These are phyloP conservation scores for Pichia sp. DNA, from an alignment of 1,139 yeast species.

Conservation along the genomic window DNA sequence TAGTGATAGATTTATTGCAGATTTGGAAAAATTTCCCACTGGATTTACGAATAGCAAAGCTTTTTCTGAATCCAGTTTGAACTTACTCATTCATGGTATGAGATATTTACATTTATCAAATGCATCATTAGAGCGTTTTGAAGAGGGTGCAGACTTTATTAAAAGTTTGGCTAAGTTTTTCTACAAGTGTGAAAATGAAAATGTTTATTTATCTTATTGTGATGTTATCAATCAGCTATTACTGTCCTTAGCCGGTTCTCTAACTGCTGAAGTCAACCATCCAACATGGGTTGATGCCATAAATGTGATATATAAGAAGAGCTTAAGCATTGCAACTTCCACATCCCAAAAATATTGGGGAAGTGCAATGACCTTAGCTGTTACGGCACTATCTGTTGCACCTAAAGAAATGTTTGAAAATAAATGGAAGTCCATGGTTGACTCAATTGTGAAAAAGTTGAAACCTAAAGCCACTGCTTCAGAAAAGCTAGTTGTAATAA, in stretches of 20 bases:
- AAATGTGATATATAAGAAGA: slow-evolving; percentile 49
- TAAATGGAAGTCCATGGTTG: slow-evolving; percentile 70
- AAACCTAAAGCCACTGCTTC: slow-evolving; percentile 39
- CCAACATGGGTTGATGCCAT: slow-evolving; percentile 92
- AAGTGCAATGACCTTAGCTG: slow-evolving; percentile 59
- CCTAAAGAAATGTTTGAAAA: slow-evolving; percentile 68
- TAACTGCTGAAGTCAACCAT: slow-evolving; percentile 92
- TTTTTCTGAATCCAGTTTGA: slow-evolving; percentile 66
- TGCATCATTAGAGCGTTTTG: slow-evolving; percentile 82
- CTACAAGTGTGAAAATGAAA: slow-evolving; percentile 53
- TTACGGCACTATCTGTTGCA: slow-evolving; percentile 73
- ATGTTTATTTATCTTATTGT: slow-evolving; percentile 69
- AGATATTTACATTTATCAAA: slow-evolving; percentile 68
- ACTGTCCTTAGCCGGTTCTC: slow-evolving; percentile 72
- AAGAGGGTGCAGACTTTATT: slow-evolving; percentile 82
- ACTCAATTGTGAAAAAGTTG: slow-evolving; percentile 35
- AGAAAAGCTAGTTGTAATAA: slow-evolving; percentile 57
- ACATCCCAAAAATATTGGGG: slow-evolving; percentile 60
- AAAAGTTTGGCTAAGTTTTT: slow-evolving; percentile 83
- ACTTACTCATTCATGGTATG: slow-evolving; percentile 85
- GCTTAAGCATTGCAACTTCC: slow-evolving; percentile 35
- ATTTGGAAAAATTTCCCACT: slow-evolving; percentile 71
- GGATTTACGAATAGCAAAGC: slow-evolving; percentile 25
- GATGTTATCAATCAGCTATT: slow-evolving; percentile 72
- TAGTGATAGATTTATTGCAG: slow-evolving; percentile 89